Percentiles rank a stretch among this genome's conserved stretches.
Evolutionary conservation across 108 stramenopile species (phyloP).

Genomic region (Fragilaria crotonensis): DNA sequence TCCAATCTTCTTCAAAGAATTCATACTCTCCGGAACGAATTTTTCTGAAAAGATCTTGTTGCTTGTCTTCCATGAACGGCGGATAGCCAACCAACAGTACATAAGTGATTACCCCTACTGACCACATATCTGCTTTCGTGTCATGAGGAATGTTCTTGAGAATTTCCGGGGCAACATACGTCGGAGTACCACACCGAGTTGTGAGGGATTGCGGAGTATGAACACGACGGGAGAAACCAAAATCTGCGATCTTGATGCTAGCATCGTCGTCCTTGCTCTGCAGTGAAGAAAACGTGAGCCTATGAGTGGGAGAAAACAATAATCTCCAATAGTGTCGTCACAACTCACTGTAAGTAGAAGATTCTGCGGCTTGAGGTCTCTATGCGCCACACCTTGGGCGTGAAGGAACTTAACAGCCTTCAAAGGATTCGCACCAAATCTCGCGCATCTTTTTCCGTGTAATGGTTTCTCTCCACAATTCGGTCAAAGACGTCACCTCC

Average conservation of each 20-base stretch:
- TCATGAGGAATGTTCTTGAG: constrained; percentile 59
- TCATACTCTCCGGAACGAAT: constrained; percentile 36
- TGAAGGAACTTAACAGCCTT: constrained; percentile 84
- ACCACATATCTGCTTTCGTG: constrained; percentile 90
- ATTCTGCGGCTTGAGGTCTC: constrained; percentile 95
- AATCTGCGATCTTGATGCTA: constrained; percentile 93
- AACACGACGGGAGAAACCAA: constrained; percentile 86
- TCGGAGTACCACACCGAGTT: constrained; percentile 79
- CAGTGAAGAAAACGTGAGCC: constrained; percentile 3
- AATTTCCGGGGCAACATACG: constrained; percentile 57
- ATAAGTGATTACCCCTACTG: constrained; percentile 86
- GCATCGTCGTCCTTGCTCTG: constrained; percentile 44
- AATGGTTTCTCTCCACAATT: constrained; percentile 73
- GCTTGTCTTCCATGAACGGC: constrained; percentile 38
- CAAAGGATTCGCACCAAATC: constrained; percentile 63
- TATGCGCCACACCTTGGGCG: constrained; percentile 72
- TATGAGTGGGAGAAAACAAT: not conserved
- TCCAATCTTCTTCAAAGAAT: constrained; percentile 27
- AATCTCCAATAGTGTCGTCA: constrained; percentile 5
- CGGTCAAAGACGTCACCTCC: constrained; percentile 98
- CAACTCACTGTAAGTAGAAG: constrained; percentile 57
- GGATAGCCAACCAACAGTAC: constrained; percentile 83
- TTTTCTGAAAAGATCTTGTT: constrained; percentile 37
- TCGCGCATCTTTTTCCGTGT: constrained; percentile 93
- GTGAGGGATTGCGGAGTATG: constrained; percentile 72